A percentile compares a stretch with the other conserved stretches of the same genome.
Evolutionary conservation across 139 green algal genomes (phyloP).

Genomic region (Coccomyxa sp.): DNA sequence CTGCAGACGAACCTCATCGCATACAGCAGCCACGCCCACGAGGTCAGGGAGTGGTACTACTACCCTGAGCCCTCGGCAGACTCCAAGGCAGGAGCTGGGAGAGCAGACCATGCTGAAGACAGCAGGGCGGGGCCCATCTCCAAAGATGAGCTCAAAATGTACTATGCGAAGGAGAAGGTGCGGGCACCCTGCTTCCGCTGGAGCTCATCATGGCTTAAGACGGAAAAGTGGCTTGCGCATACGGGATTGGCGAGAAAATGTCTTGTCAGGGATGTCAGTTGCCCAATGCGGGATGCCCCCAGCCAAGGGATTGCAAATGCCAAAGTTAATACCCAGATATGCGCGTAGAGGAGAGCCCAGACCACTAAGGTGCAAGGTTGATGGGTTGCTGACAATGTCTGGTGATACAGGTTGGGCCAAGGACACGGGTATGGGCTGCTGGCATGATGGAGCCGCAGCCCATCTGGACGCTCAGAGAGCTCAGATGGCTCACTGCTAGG

Average conservation of each 20-base stretch:
- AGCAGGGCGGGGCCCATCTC: slow-evolving; percentile 49
- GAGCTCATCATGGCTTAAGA: neutral
- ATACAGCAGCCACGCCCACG: slow-evolving; percentile 38
- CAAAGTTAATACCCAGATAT: too few species aligned
- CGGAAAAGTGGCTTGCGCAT: too few species aligned
- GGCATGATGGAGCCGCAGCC: slow-evolving; percentile 53
- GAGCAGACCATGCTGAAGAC: neutral
- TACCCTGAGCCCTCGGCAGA: slow-evolving; percentile 15
- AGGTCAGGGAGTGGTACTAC: slow-evolving; percentile 73
- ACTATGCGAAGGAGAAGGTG: slow-evolving; percentile 34
- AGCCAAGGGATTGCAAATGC: neutral
- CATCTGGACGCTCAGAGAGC: slow-evolving; percentile 63
- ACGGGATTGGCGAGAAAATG: too few species aligned
- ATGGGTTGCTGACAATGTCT: too few species aligned
- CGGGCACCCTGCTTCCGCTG: neutral
- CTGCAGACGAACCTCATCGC: slow-evolving; percentile 61
- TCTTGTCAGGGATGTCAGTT: neutral
- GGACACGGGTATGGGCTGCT: slow-evolving; percentile 51
- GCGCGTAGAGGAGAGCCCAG: too few species aligned
- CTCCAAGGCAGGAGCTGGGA: neutral
- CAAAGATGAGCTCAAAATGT: slow-evolving; percentile 65
- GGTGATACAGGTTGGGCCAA: slow-evolving; percentile 17
- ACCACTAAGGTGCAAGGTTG: too few species aligned
- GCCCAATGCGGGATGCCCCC: neutral
- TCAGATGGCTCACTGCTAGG: slow-evolving; percentile 68